Conservation (phyloP, 2,329 filamentous ascomycete species). For the Bipolaris zeicola region DNA sequence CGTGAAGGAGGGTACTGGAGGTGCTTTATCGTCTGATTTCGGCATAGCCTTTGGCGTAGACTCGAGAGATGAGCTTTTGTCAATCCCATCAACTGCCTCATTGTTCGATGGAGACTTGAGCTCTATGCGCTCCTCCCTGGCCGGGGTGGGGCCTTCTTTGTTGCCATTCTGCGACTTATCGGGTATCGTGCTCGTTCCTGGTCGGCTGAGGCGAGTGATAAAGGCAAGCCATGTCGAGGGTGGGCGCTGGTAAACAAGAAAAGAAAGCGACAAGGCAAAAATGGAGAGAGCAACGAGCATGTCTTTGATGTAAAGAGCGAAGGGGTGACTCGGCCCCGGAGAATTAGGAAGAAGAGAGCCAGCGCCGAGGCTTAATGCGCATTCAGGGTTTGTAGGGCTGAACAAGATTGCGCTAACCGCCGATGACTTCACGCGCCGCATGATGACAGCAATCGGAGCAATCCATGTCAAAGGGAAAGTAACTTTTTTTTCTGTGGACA, state of each 20-base stretch:
- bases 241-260: slow-evolving; percentile 45
- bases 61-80: slow-evolving; percentile 29
- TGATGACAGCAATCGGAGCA: slow-evolving; percentile 14
- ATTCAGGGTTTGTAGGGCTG: slow-evolving; percentile 24
- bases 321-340: slow-evolving; percentile 19
- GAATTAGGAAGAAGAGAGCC: slow-evolving; percentile 13
- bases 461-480: not conserved
- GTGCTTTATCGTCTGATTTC: slow-evolving; percentile 18
- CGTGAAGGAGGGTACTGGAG: slow-evolving; percentile 44
- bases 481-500: not conserved
- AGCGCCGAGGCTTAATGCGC: slow-evolving; percentile 9
- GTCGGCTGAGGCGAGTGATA: slow-evolving; percentile 15
- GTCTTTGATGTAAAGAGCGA: slow-evolving; percentile 27
- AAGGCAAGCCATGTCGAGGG: slow-evolving; percentile 43
- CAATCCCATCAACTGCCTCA: slow-evolving; percentile 1
- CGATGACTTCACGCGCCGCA: slow-evolving; percentile 19
- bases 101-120: slow-evolving; percentile 14
- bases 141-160: slow-evolving; percentile 12
- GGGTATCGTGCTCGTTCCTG: slow-evolving; percentile 18
- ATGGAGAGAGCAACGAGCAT: slow-evolving; percentile 49
- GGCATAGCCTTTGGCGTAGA: slow-evolving; percentile 42
- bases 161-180: slow-evolving; percentile 24
- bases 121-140: slow-evolving; percentile 23
- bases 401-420: slow-evolving; percentile 17
- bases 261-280: slow-evolving; percentile 45